A percentile compares a stretch with the other conserved stretches of the same genome.
Conservation (phyloP, 768 basidiomycete genomes). For the Hirschioporus abietinus region DNA sequence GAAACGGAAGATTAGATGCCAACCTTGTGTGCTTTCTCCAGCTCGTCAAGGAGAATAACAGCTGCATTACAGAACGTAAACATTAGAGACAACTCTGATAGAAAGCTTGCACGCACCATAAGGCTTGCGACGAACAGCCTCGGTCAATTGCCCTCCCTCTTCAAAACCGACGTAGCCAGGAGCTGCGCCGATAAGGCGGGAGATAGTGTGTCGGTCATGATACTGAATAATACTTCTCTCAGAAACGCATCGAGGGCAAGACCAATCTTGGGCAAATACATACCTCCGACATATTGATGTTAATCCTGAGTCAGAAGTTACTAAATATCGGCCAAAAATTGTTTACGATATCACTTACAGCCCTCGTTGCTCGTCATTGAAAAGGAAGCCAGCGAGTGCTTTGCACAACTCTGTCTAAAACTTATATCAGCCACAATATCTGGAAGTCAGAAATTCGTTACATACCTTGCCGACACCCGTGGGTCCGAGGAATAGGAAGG, state of each 20-base stretch:
- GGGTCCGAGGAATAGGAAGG: conserved; percentile 87
- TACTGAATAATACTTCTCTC: conserved; percentile 43
- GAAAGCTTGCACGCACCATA: conserved; percentile 34
- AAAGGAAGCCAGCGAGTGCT: conserved; percentile 81
- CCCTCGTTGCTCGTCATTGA: conserved; percentile 83
- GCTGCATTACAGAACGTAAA: conserved; percentile 25
- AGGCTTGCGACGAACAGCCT: conserved; percentile 57
- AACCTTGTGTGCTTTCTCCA: conserved; percentile 80
- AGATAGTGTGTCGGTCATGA: conserved; percentile 88
- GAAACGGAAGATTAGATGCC: conserved; percentile 2
- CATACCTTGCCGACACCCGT: conserved; percentile 81
- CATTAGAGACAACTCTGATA: neutral
- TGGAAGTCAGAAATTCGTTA: neutral
- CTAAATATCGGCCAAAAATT: neutral
- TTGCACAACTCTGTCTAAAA: conserved; percentile 83
- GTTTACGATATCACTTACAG: conserved; percentile 44
- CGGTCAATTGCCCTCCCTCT: conserved; percentile 61
- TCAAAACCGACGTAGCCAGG: conserved; percentile 86
- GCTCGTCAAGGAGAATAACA: conserved; percentile 62
- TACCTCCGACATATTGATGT: conserved; percentile 91
- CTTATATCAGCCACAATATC: conserved; percentile 8
- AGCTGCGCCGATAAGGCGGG: conserved; percentile 85
- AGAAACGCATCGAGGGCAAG: neutral
- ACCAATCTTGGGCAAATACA: neutral
- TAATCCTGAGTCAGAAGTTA: conserved; percentile 45